A percentile compares a stretch with the other conserved stretches of the same genome.
Conservation (phyloP, 2,329 filamentous ascomycete genomes). For the Seiridium cupressi region DNA sequence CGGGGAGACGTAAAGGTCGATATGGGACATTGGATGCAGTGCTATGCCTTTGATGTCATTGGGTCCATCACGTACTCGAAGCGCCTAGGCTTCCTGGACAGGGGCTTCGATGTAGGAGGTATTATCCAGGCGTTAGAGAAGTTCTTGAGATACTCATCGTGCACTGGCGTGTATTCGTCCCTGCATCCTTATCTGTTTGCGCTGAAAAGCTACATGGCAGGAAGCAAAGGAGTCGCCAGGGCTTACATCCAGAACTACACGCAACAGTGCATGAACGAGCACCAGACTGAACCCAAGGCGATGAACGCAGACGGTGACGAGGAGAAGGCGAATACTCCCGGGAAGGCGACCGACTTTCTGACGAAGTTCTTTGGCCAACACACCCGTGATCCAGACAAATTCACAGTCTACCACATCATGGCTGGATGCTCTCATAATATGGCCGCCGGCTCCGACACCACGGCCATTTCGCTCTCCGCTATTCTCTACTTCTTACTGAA, state of each 20-base stretch:
- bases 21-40: constrained; percentile 13
- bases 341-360: constrained; percentile 20
- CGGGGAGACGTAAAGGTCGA: constrained; percentile 20
- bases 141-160: constrained; percentile 16
- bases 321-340: background rate
- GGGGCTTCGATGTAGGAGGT: constrained; percentile 17
- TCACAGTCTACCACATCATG: constrained; percentile 22
- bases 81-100: constrained; percentile 22
- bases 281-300: constrained; percentile 7
- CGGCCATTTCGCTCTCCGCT: constrained; percentile 28
- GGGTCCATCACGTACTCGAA: constrained; percentile 17
- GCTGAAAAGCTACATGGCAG: constrained; percentile 10
- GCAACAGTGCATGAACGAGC: constrained; percentile 12
- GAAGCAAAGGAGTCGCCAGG: constrained; percentile 20
- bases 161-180: constrained; percentile 21
- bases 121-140: background rate
- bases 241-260: constrained; percentile 25
- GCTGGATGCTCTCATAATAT: constrained; percentile 23
- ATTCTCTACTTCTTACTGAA: constrained; percentile 22
- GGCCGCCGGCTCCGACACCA: constrained; percentile 34
- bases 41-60: constrained; percentile 25
- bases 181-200: constrained; percentile 13
- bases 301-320: background rate
- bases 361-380: constrained; percentile 23
- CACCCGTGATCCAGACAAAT: constrained; percentile 27